Evolutionary conservation across 345 rosid genomes (phyloP).

Genomic region (Citrus australasica): DNA sequence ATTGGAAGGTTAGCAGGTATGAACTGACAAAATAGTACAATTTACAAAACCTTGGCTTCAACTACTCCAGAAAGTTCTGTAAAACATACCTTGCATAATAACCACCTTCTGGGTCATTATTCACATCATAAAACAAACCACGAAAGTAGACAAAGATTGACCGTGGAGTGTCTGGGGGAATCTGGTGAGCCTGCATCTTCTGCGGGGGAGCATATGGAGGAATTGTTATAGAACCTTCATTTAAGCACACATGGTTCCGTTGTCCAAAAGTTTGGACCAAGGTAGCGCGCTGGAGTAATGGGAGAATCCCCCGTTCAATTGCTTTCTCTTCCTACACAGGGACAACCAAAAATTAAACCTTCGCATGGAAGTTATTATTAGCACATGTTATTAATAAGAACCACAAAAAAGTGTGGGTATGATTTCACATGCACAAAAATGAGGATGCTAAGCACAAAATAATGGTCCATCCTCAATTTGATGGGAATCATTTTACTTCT

Average conservation of each 20-base stretch:
- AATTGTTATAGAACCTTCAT: slow-evolving; percentile 86
- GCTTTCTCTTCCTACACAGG: slow-evolving; percentile 86
- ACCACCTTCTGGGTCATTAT: slow-evolving; percentile 97
- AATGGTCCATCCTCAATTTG: not conserved
- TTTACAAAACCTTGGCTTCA: not conserved
- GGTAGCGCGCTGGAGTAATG: slow-evolving; percentile 71
- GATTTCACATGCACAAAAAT: not conserved
- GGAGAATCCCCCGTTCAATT: slow-evolving; percentile 80
- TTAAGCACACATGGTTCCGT: slow-evolving; percentile 85
- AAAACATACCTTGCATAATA: slow-evolving; percentile 83
- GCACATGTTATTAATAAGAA: not conserved
- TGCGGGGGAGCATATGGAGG: slow-evolving; percentile 98
- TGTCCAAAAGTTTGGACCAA: slow-evolving; percentile 98
- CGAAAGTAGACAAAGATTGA: slow-evolving; percentile 96
- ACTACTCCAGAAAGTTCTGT: not conserved
- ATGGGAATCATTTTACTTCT: not conserved
- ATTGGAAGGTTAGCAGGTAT: not conserved
- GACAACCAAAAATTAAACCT: not conserved
- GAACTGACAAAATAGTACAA: not conserved
- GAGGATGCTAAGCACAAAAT: not conserved
- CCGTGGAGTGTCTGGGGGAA: slow-evolving; percentile 70
- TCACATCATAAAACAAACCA: slow-evolving; percentile 88
- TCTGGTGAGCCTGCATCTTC: slow-evolving; percentile 83
- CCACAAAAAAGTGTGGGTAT: not conserved
- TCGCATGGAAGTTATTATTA: not conserved